phyloP scores from a whole-genome alignment of 2,329 filamentous ascomycete species.

The Ascocoryne sarcoides region DNA sequence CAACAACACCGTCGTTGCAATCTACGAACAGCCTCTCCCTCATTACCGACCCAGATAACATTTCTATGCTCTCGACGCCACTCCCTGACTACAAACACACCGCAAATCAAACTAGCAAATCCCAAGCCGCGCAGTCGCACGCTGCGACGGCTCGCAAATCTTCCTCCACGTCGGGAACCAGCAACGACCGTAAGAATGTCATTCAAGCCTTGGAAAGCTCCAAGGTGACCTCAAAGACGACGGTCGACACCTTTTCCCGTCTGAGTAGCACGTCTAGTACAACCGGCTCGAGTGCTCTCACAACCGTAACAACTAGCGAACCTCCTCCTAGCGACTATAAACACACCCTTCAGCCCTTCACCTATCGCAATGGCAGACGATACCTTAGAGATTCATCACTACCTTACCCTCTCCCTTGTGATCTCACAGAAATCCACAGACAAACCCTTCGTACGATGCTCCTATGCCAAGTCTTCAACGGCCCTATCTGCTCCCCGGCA shows the following conservation, averaged over 20 bases:
- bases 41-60: conserved; percentile 1
- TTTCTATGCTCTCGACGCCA: conserved; percentile 27
- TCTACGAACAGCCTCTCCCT: too few relatives aligned
- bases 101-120: conserved; percentile 24
- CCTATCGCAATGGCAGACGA: conserved; percentile 68
- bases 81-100: conserved; percentile 24
- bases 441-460: conserved; percentile 79
- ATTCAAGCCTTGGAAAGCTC: conserved; percentile 18
- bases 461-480: conserved; percentile 71
- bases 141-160: conserved; percentile 19
- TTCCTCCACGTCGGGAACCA: conserved; percentile 18
- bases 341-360: conserved; percentile 41
- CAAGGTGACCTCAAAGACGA: conserved; percentile 7
- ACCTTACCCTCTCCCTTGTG: conserved; percentile 79
- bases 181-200: conserved; percentile 22
- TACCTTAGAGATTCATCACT: conserved; percentile 68
- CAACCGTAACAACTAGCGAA: conserved; percentile 22
- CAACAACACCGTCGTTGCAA: too few relatives aligned
- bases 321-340: conserved; percentile 15
- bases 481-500: conserved; percentile 64
- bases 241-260: conserved; percentile 18
- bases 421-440: conserved; percentile 77
- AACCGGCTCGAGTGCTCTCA: conserved; percentile 24
- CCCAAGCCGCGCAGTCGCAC: conserved; percentile 16
- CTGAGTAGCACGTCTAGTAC: conserved; percentile 24